Evolutionary conservation across 208 protist genomes (phyloP), one percentile per base, ranked within the genome.

Genomic region (Wallacemonas sp.): DNA sequence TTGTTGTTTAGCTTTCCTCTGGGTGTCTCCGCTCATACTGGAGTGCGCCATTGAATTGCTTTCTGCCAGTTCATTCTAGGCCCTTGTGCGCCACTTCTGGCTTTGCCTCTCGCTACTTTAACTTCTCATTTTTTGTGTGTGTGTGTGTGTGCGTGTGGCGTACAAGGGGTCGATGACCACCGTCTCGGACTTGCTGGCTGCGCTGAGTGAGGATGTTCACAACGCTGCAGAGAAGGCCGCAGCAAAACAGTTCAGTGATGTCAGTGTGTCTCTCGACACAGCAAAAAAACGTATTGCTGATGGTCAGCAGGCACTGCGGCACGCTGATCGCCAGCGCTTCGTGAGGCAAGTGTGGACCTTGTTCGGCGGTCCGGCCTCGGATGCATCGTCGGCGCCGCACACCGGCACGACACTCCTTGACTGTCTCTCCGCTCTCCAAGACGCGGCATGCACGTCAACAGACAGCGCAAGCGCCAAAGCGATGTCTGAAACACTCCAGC

Each of bases 41-140:
- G n/a, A n/a, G n/a, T n/a, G n/a, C n/a, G n/a, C n/a, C n/a, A n/a
- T n/a, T n/a, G n/a, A n/a, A n/a, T n/a, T n/a, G n/a, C n/a, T n/a
- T n/a, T n/a, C n/a, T n/a, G n/a, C n/a, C n/a, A n/a, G n/a, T n/a
- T n/a, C n/a, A n/a, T n/a, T n/a, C n/a, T n/a, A n/a, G n/a, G n/a
- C n/a, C n/a, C n/a, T n/a, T n/a, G n/a, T n/a, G n/a, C n/a, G n/a
- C n/a, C n/a, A n/a, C n/a, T n/a, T n/a, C 15, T 51, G 17, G 19
- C 19, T 34, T 19, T 8, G 14, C 28, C n/a, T 12, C 45, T 24
- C 45, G 22, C n/a, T n/a, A n/a, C n/a, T n/a, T n/a, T n/a, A n/a
- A n/a, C n/a, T n/a, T n/a, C n/a, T n/a, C n/a, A n/a, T 61, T 61
- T 61, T 38, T 27, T 60, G 31, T 42, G 22, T 42, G n/a, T 60